These are phyloP conservation scores for Aureobasidium melanogenum DNA, from an alignment of 2,329 filamentous ascomycete genomes.

Conservation along the genomic window DNA sequence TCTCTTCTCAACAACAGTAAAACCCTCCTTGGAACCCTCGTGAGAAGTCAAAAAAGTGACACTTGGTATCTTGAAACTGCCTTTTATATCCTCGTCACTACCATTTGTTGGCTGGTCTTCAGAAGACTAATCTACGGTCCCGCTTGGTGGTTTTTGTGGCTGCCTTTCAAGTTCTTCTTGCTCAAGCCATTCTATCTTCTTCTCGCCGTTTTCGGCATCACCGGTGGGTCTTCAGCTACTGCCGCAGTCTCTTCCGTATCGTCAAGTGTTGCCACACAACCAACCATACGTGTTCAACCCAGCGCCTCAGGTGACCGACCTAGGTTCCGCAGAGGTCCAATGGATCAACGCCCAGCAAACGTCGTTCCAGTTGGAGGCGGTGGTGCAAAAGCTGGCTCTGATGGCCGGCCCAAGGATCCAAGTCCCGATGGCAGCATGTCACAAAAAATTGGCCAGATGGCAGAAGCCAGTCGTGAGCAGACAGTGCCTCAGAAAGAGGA, in stretches of 20 bases:
- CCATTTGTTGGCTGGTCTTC: constrained; percentile 78
- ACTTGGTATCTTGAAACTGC: constrained; percentile 95
- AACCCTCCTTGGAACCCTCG: constrained; percentile 66
- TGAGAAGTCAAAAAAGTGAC: constrained; percentile 87
- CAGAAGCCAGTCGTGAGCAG: constrained; percentile 26
- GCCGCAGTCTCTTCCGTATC: not conserved
- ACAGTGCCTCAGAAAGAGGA: constrained; percentile 16
- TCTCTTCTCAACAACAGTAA: constrained; percentile 65
- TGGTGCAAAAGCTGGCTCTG: constrained; percentile 29
- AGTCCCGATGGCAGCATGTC: constrained; percentile 28
- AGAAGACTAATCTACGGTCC: constrained; percentile 80
- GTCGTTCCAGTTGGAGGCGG: constrained; percentile 41
- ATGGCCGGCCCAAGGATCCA: constrained; percentile 20
- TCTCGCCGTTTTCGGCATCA: constrained; percentile 6
- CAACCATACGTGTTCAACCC: constrained; percentile 31
- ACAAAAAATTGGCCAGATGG: constrained; percentile 36
- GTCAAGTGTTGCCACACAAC: constrained; percentile 9
- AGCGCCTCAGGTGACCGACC: constrained; percentile 33
- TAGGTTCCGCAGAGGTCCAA: constrained; percentile 19
- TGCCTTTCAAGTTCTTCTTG: constrained; percentile 43
- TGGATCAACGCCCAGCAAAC: constrained; percentile 15
- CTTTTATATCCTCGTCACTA: constrained; percentile 70
- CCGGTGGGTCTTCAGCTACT: not conserved
- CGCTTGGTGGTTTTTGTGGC: constrained; percentile 77
- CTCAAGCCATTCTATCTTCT: constrained; percentile 15